These are phyloP conservation scores for Pythium coloratum DNA, from an alignment of 352 stramenopile genomes.

Conservation along the genomic window DNA sequence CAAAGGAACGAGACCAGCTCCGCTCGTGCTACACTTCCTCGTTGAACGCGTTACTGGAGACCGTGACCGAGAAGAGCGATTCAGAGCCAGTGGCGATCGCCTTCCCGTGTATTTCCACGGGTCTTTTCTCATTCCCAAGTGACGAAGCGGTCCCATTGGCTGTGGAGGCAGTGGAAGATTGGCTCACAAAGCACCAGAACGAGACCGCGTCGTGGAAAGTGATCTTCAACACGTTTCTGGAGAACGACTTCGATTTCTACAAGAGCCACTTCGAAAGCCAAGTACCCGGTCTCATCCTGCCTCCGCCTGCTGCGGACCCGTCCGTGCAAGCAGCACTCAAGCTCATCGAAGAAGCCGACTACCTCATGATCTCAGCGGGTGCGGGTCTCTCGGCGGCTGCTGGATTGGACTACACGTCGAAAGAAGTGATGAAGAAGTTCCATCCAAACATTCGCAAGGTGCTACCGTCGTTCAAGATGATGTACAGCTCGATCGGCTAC, in stretches of 20 bases:
- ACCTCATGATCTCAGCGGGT: constrained; percentile 56
- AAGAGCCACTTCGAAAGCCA: constrained; percentile 29
- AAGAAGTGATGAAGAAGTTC: constrained; percentile 60
- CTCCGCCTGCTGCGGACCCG: constrained; percentile 28
- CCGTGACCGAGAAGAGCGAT: constrained; percentile 9
- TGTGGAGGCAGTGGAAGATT: constrained; percentile 46
- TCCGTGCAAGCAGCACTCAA: constrained; percentile 31
- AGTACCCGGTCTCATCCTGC: constrained; percentile 20
- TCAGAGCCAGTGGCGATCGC: constrained; percentile 36
- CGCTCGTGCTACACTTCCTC: constrained; percentile 53
- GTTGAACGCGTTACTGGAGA: constrained; percentile 47
- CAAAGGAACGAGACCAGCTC: constrained; percentile 32
- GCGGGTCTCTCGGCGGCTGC: constrained; percentile 67
- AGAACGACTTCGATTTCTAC: constrained; percentile 61
- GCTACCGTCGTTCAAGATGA: constrained; percentile 49
- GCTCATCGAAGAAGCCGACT: constrained; percentile 54
- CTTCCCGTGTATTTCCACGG: constrained; percentile 71
- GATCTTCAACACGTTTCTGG: constrained; percentile 73
- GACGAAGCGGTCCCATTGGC: constrained; percentile 49
- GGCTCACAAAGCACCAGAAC: constrained; percentile 42
- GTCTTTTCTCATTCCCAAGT: constrained; percentile 65
- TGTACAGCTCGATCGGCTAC: constrained; percentile 64
- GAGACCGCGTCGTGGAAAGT: constrained; percentile 43
- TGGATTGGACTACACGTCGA: constrained; percentile 74
- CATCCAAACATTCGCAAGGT: constrained; percentile 47